Base-by-base conservation (phyloP, 1,284 basidiomycete genomes). In the Thecaphora thlaspeos region DNA sequence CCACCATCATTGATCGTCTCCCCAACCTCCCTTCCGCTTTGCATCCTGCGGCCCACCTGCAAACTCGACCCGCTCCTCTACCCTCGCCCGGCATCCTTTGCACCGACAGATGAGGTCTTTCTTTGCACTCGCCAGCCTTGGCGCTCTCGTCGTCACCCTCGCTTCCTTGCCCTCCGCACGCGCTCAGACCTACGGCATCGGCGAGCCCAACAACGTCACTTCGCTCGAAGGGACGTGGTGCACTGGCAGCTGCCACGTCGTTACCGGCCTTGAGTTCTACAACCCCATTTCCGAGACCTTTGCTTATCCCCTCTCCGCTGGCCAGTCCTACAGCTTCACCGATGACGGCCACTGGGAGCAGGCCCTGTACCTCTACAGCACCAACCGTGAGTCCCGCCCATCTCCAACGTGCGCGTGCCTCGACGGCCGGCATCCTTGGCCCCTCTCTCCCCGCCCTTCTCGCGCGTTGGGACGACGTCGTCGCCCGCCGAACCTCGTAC, bases 321-420 rank as follows among this genome's bases (percentile, higher is more conserved):
- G 75, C 3, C 61, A 70, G 30, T 71, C 71, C 22, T 75, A 74
- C 60, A 72, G 70, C 43, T 77, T 77, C 41, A 70, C 70, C 23
- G 54, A 73, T 22, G 71, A 77, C 18, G 71, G 71, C 4, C 62
- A 47, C 46, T 75, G 73, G 62, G 75, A 77, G 48, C 66, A 67
- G 42, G 68, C 71, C 9, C 55, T 59, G 3, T 70, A 70, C 51
- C 30, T 56, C n/a, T 76, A 73, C 59, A 56, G 60, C 38, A 55
- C 64, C 37, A 73, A 75, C 45, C 56, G 61, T 62, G 53, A 49
- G 65, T 55, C 4, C 7, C 37, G 9, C 37, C 17, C 17, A 9
- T 8, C 37, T 19, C 14, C 7, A 7, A 9, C 37, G 14, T 34
- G 10, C 17, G 17, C n/a, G n/a, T n/a, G n/a, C n/a, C n/a, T n/a